A percentile compares a stretch with the other conserved stretches of the same genome.
Evolutionary conservation across 352 stramenopile species (phyloP).

Genomic region (Phytophthora aleatoria): DNA sequence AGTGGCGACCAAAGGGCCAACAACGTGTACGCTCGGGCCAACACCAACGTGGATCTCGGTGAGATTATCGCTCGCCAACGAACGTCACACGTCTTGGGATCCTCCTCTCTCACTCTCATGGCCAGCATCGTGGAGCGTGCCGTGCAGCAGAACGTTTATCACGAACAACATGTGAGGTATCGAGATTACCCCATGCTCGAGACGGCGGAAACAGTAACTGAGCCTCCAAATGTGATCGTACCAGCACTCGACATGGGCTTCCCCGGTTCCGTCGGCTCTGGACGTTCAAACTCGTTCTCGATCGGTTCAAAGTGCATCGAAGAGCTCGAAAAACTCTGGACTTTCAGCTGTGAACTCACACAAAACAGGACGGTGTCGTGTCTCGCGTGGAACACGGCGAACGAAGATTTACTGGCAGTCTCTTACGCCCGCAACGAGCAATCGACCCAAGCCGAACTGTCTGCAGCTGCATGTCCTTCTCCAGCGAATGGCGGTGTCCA

Average conservation of each 20-base stretch:
- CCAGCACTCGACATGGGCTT: slow-evolving; percentile 25
- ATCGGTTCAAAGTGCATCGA: slow-evolving; percentile 6
- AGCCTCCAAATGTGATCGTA: slow-evolving; percentile 6
- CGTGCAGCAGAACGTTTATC: slow-evolving; percentile 90
- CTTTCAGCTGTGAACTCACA: slow-evolving; percentile 72
- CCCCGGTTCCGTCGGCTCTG: slow-evolving; percentile 9
- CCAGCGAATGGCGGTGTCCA: slow-evolving; percentile 1
- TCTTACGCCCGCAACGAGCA: slow-evolving; percentile 64
- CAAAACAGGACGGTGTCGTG: slow-evolving; percentile 64
- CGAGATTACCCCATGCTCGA: slow-evolving; percentile 70
- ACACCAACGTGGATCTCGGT: slow-evolving; percentile 76
- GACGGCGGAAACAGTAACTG: slow-evolving; percentile 17
- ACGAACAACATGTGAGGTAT: slow-evolving; percentile 84
- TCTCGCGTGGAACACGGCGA: slow-evolving; percentile 88
- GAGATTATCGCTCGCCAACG: slow-evolving; percentile 75
- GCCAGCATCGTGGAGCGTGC: slow-evolving; percentile 81
- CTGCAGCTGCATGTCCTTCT: not conserved
- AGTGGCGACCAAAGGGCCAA: slow-evolving; percentile 53
- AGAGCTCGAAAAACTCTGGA: slow-evolving; percentile 76
- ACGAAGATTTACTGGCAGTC: slow-evolving; percentile 91
- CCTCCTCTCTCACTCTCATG: slow-evolving; percentile 57
- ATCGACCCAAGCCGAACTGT: not conserved
- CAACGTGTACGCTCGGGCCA: slow-evolving; percentile 65
- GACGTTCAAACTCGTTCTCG: slow-evolving; percentile 3
- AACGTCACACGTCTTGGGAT: slow-evolving; percentile 66